Evolutionary conservation across 768 basidiomycete genomes (phyloP), one percentile per base, ranked within the genome.

Genomic region (Erythrobasidium yunnanense): DNA sequence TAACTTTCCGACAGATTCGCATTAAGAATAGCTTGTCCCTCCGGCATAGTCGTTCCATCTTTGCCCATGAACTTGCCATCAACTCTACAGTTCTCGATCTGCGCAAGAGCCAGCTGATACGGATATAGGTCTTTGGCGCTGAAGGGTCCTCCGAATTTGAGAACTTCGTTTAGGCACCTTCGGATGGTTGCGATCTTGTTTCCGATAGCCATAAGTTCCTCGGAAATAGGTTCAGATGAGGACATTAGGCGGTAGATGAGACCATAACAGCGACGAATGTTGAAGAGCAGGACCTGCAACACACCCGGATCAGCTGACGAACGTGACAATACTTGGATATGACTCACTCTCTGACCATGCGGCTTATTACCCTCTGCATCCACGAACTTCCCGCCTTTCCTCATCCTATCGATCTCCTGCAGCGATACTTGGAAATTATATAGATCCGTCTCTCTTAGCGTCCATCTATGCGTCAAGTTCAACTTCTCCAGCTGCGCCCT

Each of bases 1-100:
- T 97, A 93, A 66, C 91, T 93, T 77, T 97, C 93, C 69, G 87
- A 91, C 55, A 97, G 78, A 76, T 96, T 90, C 2, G 93, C 92
- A 81, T 90, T 90, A 57, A 97, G 82, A 71, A 93, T 90, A 15
- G 89, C 93, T 75, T 97, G 93, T 1, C 93, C 93, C 75, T 97
- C 93, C 0, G 93, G 93, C 70, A 97, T 83, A 27, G 81, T 79
- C 42, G 56, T 42, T 0, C 93, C 92, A 71, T 95, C 92, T 18
- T 82, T 80, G 23, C 89, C 88, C 25, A 91, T 78, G 73, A 97
- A 97, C 73, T 88, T 90, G 45, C 93, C 95, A 67, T 99, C 95
- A 76, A 85, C 86, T 49, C 92, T 82, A 79, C 95, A 79, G 0
- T 85, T 86, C 75, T 97, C 93, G 70, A 97, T 93, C 78, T 97